phyloP scores from a whole-genome alignment of 495 filamentous ascomycete species.

The Xylaria venustula region DNA sequence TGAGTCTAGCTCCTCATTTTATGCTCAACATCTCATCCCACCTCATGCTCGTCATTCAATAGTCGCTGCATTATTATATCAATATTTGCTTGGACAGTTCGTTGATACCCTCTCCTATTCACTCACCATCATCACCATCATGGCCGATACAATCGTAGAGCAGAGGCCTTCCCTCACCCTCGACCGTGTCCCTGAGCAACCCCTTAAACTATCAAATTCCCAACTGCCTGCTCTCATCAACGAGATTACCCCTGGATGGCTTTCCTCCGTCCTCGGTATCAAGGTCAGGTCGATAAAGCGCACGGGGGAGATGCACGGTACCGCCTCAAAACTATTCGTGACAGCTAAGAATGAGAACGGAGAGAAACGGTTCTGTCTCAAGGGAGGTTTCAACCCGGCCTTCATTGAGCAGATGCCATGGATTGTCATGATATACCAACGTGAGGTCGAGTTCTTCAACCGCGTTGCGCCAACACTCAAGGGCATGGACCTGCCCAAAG shows the following conservation, averaged over 20 bases:
- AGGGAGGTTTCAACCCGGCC: conserved; percentile 34
- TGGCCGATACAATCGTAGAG: conserved; percentile 9
- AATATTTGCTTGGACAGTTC: background rate
- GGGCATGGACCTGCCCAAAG: conserved; percentile 31
- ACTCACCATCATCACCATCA: background rate
- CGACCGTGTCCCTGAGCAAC: background rate
- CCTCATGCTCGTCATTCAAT: background rate
- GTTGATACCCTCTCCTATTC: background rate
- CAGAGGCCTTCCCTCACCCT: background rate
- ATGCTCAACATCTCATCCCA: background rate
- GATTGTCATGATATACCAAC: conserved; percentile 33
- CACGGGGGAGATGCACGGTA: conserved; percentile 28
- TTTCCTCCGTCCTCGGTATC: conserved; percentile 33
- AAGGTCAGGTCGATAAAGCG: conserved; percentile 28
- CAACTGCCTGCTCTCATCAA: conserved; percentile 34
- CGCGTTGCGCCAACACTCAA: conserved; percentile 29
- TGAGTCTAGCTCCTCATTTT: background rate
- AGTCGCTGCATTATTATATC: background rate
- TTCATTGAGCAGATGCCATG: conserved; percentile 31
- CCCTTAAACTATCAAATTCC: background rate
- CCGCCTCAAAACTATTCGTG: conserved; percentile 33
- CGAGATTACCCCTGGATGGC: conserved; percentile 40
- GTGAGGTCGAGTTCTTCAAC: conserved; percentile 35
- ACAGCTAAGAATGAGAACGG: conserved; percentile 20
- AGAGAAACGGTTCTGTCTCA: conserved; percentile 31